Percentiles rank a stretch among this genome's conserved stretches.
Conservation (phyloP, 2,329 filamentous ascomycete species). For the Sclerotinia sclerotiorum region DNA sequence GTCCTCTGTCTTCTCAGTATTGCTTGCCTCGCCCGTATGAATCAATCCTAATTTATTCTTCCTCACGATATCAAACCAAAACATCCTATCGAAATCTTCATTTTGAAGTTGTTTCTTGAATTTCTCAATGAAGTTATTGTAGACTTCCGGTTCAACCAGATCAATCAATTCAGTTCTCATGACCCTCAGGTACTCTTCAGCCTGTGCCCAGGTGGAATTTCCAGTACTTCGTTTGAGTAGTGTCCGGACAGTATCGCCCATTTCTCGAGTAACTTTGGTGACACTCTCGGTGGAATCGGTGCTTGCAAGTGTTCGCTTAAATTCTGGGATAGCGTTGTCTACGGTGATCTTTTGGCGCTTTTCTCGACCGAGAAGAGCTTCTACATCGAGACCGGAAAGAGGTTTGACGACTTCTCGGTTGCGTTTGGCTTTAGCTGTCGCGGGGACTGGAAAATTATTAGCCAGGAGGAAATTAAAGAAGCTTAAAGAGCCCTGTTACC, state of each 20-base stretch:
- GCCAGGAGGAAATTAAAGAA: neutral
- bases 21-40: slow-evolving; percentile 59
- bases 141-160: slow-evolving; percentile 72
- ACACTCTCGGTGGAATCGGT: slow-evolving; percentile 62
- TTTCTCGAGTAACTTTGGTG: slow-evolving; percentile 68
- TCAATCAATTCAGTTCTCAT: slow-evolving; percentile 76
- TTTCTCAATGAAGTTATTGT: slow-evolving; percentile 69
- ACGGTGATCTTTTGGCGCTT: slow-evolving; percentile 54
- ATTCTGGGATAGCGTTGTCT: slow-evolving; percentile 83
- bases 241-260: slow-evolving; percentile 67
- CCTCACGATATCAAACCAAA: slow-evolving; percentile 72
- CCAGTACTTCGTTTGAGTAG: slow-evolving; percentile 74
- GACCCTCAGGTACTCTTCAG: slow-evolving; percentile 71
- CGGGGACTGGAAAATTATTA: slow-evolving; percentile 58
- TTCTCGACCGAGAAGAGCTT: slow-evolving; percentile 68
- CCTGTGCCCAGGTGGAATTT: slow-evolving; percentile 70
- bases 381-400: slow-evolving; percentile 84
- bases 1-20: slow-evolving; percentile 65
- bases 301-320: slow-evolving; percentile 72
- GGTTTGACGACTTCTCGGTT: slow-evolving; percentile 69
- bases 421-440: slow-evolving; percentile 73
- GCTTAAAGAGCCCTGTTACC: slow-evolving; percentile 46
- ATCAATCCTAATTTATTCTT: slow-evolving; percentile 71
- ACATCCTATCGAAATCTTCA: slow-evolving; percentile 69
- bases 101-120: slow-evolving; percentile 72